Percentiles rank a stretch among this genome's conserved stretches.
Evolutionary conservation across 306 rosid genomes (phyloP).

Genomic region (Leucaena leucocephala): DNA sequence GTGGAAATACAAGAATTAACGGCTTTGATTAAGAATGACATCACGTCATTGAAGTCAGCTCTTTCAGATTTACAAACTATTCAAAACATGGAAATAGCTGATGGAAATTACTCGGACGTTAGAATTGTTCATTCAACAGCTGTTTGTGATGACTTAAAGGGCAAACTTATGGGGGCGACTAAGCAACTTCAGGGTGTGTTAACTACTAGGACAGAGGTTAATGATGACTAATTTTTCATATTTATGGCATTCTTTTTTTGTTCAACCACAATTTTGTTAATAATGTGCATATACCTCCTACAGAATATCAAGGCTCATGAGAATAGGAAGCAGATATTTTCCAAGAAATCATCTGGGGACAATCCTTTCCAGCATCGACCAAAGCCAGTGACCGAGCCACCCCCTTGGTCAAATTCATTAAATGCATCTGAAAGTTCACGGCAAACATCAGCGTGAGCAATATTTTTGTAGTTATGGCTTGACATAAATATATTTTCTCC

Average conservation of each 20-base stretch:
- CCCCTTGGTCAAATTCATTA: slow-evolving; percentile 78
- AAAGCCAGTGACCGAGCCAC: slow-evolving; percentile 69
- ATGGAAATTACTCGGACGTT: slow-evolving; percentile 76
- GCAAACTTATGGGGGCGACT: slow-evolving; percentile 85
- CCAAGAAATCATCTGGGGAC: slow-evolving; percentile 67
- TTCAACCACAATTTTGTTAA: slow-evolving; percentile 1
- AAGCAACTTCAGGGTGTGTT: slow-evolving; percentile 82
- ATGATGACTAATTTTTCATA: slow-evolving; percentile 15
- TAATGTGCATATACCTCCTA: slow-evolving; percentile 23
- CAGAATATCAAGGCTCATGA: slow-evolving; percentile 92
- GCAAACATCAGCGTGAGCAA: slow-evolving; percentile 63
- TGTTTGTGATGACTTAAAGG: slow-evolving; percentile 84
- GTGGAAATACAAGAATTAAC: slow-evolving; percentile 83
- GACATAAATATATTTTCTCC: background rate
- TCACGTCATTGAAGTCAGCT: slow-evolving; percentile 73
- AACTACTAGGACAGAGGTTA: slow-evolving; percentile 83
- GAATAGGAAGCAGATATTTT: slow-evolving; percentile 83
- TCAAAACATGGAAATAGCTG: slow-evolving; percentile 73
- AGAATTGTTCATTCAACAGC: slow-evolving; percentile 83
- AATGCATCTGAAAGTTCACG: slow-evolving; percentile 51
- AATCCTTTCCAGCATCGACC: slow-evolving; percentile 69
- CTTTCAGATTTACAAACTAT: slow-evolving; percentile 77
- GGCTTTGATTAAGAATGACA: slow-evolving; percentile 71
- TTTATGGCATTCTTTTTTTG: slow-evolving; percentile 11
- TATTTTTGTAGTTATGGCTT: background rate